Evolutionary conservation across 495 filamentous ascomycete genomes (phyloP).

Genomic region (Talaromyces adpressus): DNA sequence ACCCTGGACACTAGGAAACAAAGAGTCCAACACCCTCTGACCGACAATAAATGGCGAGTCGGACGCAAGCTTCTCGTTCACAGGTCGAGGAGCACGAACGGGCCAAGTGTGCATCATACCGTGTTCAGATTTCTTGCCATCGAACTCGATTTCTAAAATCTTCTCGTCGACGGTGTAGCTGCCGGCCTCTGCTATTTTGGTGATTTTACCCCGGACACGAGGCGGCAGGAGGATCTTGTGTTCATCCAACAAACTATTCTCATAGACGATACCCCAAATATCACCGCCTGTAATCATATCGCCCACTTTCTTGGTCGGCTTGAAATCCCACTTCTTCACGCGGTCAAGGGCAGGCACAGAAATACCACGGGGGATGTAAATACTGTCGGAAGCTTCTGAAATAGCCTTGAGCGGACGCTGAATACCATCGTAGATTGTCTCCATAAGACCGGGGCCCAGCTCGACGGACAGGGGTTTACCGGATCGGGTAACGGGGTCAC

Average conservation of each 20-base stretch:
- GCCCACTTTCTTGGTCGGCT: slow-evolving; percentile 78
- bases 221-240: slow-evolving; percentile 96
- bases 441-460: slow-evolving; percentile 92
- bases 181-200: slow-evolving; percentile 76
- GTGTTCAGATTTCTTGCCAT: slow-evolving; percentile 87
- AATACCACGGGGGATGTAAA: slow-evolving; percentile 97
- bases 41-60: slow-evolving; percentile 90
- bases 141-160: slow-evolving; percentile 92
- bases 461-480: slow-evolving; percentile 96
- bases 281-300: slow-evolving; percentile 96
- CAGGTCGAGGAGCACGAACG: slow-evolving; percentile 90
- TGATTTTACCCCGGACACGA: slow-evolving; percentile 84
- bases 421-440: slow-evolving; percentile 99
- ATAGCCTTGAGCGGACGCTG: slow-evolving; percentile 90
- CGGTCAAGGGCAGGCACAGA: slow-evolving; percentile 81
- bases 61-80: slow-evolving; percentile 81
- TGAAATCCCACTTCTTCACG: slow-evolving; percentile 92
- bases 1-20: slow-evolving; percentile 97
- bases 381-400: slow-evolving; percentile 65
- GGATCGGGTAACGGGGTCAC: slow-evolving; percentile 83
- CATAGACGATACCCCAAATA: slow-evolving; percentile 86
- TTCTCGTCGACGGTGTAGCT: slow-evolving; percentile 92
- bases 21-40: slow-evolving; percentile 89
- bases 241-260: slow-evolving; percentile 91
- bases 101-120: slow-evolving; percentile 99